Base-by-base conservation (phyloP, 2,329 filamentous ascomycete genomes). In the Talaromyces atroroseus region DNA sequence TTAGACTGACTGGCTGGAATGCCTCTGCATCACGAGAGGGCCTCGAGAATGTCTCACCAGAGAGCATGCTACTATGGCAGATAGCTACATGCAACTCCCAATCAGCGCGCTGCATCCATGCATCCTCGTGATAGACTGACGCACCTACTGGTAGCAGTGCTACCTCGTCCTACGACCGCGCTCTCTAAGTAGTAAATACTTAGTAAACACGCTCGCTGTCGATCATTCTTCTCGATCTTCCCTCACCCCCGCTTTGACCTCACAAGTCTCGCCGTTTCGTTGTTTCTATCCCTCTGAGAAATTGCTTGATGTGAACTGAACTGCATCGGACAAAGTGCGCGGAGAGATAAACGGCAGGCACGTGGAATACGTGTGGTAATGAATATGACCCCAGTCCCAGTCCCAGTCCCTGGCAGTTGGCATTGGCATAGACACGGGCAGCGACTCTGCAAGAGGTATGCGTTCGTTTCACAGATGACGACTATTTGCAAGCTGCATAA, bases 101-200 rank as follows among this genome's bases (percentile, higher is more conserved):
- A 58, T 58, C 45, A 52, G 46, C 51, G 56, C 24, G 40, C 21
- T n/a, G 26, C 11, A 40, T 46, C 20, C 56, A 12, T 34, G n/a
- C 32, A 49, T 54, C 56, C 56, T 58, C 56, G 56, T 58, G 56
- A 58, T 58, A 42, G 56, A 50, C 40, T 40, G 46, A 45, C 34
- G n/a, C 50, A 49, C 44, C 48, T 24, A 32, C 49, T 38, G 49
- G 53, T 50, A 56, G 53, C 53, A 56, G 53, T 56, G 48, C 53
- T 50, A 56, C 53, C 20, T 38, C 46, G 45, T 49, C 45, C 52
- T 36, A 36, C 32, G 11, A 36, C 32, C 11, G 14, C 32, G 14
- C 14, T 36, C 26, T 29, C 26, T 10, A 29, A 11, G 26, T 29
- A 29, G 26, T 11, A 8, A 29, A 11, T 2, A 8, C 2, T 2